phyloP scores from a whole-genome alignment of 139 green algal genomes.

The Mesostigma viride region DNA sequence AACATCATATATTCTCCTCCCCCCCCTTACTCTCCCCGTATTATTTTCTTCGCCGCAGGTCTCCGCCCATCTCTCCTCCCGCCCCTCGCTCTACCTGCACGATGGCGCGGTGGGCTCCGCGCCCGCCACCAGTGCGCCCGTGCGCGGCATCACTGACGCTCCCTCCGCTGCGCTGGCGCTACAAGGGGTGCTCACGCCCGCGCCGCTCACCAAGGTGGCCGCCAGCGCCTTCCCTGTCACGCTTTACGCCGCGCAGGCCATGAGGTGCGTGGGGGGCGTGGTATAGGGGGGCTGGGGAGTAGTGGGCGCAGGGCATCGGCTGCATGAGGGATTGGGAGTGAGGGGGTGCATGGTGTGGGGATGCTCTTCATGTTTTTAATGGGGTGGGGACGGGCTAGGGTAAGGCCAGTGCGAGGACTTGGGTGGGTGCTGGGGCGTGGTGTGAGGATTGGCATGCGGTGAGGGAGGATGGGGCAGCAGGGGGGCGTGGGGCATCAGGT shows the following conservation, averaged over 20 bases:
- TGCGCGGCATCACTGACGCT: not conserved
- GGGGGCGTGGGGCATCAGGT: not conserved
- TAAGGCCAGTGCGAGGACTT: not conserved
- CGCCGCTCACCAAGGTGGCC: not conserved
- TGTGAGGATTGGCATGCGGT: not conserved
- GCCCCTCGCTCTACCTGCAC: slow-evolving; percentile 12
- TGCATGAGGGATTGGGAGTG: not conserved
- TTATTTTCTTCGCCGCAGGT: too few species aligned
- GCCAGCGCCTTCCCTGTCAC: slow-evolving; percentile 12
- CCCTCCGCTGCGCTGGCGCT: not conserved
- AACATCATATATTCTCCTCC: too few species aligned
- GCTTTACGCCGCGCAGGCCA: not conserved
- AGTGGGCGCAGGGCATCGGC: not conserved
- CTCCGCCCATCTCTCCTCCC: slow-evolving; percentile 7
- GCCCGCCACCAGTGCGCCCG: not conserved
- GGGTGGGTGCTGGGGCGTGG: not conserved
- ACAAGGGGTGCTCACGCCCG: not conserved
- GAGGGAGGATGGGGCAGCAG: not conserved
- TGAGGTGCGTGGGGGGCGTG: not conserved
- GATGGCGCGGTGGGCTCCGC: slow-evolving; percentile 15
- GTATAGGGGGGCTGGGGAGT: not conserved
- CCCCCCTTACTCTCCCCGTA: too few species aligned
- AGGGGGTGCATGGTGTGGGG: not conserved
- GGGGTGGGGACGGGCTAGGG: too few species aligned
- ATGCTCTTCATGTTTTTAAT: not conserved